A percentile compares a stretch with the other conserved stretches of the same genome.
Evolutionary conservation across 148 eudicot species (phyloP).

Genomic region (Amaranthus cruentus): DNA sequence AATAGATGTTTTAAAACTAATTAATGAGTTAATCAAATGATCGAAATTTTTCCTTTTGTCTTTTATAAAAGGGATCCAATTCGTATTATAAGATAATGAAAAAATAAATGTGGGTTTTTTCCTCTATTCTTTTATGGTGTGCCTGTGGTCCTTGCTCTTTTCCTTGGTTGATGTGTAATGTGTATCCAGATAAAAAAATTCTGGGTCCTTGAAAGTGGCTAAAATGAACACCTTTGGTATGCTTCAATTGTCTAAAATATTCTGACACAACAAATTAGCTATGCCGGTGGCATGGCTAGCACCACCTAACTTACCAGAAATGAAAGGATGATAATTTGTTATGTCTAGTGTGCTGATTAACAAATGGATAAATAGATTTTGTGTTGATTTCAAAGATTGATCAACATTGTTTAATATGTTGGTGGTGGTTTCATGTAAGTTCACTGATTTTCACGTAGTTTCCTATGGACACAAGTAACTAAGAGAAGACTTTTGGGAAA

Average conservation of each 20-base stretch:
- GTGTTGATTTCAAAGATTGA: too few relatives aligned
- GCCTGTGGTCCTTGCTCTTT: constrained; percentile 6
- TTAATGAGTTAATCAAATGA: too few relatives aligned
- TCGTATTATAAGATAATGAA: neutral
- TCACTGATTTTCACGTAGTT: too few relatives aligned
- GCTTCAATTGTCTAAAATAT: neutral
- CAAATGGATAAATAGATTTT: too few relatives aligned
- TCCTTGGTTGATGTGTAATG: constrained; percentile 10
- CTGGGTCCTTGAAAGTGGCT: constrained; percentile 13
- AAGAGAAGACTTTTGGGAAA: too few relatives aligned
- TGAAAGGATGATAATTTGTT: neutral
- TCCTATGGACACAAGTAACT: too few relatives aligned
- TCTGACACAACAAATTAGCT: too few relatives aligned
- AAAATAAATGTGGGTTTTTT: neutral
- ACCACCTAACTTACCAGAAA: neutral
- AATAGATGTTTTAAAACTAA: too few relatives aligned
- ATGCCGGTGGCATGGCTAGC: neutral
- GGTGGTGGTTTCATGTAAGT: too few relatives aligned
- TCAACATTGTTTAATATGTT: too few relatives aligned
- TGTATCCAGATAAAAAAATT: neutral
- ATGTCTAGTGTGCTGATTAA: neutral
- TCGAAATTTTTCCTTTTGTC: too few relatives aligned
- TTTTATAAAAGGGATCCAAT: too few relatives aligned
- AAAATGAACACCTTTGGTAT: constrained; percentile 12
- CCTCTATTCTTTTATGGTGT: neutral